phyloP scores from a whole-genome alignment of 495 filamentous ascomycete genomes.

The Mytilinidion resinicola region DNA sequence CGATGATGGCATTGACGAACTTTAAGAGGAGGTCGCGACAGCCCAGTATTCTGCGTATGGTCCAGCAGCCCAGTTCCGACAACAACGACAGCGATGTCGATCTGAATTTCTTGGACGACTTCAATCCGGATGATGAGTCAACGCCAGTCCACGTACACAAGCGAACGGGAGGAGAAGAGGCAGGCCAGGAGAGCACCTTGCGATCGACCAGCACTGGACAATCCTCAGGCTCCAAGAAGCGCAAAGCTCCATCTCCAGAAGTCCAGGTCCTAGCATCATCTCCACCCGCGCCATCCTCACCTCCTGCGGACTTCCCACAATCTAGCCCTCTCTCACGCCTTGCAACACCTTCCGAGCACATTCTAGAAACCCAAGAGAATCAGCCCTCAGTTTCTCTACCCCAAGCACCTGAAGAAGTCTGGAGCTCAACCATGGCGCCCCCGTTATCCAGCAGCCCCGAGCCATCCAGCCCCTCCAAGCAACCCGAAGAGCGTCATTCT shows the following conservation, averaged over 20 bases:
- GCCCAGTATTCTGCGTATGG: conserved; percentile 61
- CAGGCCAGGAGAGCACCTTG: not conserved
- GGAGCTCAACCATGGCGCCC: conserved; percentile 48
- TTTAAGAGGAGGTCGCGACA: conserved; percentile 61
- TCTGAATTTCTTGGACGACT: conserved; percentile 33
- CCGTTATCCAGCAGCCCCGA: conserved; percentile 45
- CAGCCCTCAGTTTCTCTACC: conserved; percentile 20
- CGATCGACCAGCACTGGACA: conserved; percentile 5
- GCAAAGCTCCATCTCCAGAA: conserved; percentile 31
- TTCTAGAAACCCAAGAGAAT: conserved; percentile 17
- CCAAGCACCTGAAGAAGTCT: conserved; percentile 24
- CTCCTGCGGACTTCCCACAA: conserved; percentile 6
- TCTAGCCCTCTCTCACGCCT: conserved; percentile 12
- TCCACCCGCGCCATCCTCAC: conserved; percentile 22
- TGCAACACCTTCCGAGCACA: conserved; percentile 21
- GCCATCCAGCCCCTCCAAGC: conserved; percentile 3
- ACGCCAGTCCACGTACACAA: conserved; percentile 50
- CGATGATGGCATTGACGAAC: conserved; percentile 46
- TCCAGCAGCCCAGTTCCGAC: conserved; percentile 38
- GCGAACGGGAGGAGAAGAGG: conserved; percentile 15
- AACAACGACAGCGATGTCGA: conserved; percentile 41
- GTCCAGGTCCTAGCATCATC: conserved; percentile 33
- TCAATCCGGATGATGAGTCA: conserved; percentile 60
- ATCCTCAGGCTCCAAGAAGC: conserved; percentile 34
- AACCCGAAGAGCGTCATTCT: not conserved